Base-by-base conservation (phyloP, 2,329 filamentous ascomycete species). In the Nemania sp. region DNA sequence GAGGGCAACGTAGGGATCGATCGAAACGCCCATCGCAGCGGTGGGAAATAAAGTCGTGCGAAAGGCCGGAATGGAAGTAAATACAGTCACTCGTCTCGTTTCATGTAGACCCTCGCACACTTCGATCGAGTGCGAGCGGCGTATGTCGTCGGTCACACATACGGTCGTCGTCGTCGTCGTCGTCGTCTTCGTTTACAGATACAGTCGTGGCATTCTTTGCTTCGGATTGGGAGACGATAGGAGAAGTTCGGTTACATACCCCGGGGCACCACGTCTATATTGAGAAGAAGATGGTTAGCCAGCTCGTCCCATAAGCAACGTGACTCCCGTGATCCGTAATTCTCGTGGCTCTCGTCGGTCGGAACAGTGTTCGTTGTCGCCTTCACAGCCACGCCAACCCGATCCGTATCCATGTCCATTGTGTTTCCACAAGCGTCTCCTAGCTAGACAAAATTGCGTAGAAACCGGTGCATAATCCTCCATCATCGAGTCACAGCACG, bases 251-350 rank as follows among this genome's bases (percentile, higher is more conserved):
- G 15, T 37, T 39, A 64, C 59, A 64, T 64, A 64, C 62, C 59
- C 95, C 78, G 93, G 90, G 87, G 92, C 90, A 90, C 90, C 91
- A 87, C 92, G 86, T 70, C 86, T 89, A 73, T 72, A 59, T 11
- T 47, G 13, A 20, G 17, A 60, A 49, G 48, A 17, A 37, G 54
- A 12, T 29, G 34, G 64, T 71, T 54, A 70, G 69, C 25, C 49
- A 59, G 20, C 46, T 48, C 37, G 52, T 54, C 34, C 37, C 25
- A 47, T 25, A 12, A n/a, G 39, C 20, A 20, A 49, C 51, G 18
- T 29, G 21, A 52, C 52, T 45, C 25, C 32, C 47, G 37, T 18
- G 21, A 17, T 17, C 2, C 40, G 25, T 35, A 7, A 29, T 29
- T 7, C 43, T 50, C 1, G 18, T 35, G 29, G 15, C 29, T 18